Evolutionary conservation across 129 eudicot species (phyloP).

Genomic region (Lonicera japonica): DNA sequence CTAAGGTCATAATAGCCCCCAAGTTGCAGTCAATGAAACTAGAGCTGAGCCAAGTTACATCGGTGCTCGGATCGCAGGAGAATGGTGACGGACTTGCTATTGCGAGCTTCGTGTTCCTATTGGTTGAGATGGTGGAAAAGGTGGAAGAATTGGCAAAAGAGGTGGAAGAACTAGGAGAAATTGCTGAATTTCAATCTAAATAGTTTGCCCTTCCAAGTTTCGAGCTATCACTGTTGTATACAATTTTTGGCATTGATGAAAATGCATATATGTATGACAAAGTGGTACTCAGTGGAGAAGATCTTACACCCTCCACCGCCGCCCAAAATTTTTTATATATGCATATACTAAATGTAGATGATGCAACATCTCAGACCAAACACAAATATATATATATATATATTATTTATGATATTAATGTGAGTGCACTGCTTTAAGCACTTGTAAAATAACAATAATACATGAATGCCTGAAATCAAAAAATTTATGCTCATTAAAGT

Average conservation of each 20-base stretch:
- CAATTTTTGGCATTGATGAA: conserved; percentile 14
- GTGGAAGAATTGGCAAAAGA: conserved; percentile 46
- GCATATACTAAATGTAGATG: not conserved
- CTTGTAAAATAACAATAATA: conserved; percentile 2
- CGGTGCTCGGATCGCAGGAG: conserved; percentile 23
- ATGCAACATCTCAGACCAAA: conserved; percentile 5
- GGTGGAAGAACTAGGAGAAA: conserved; percentile 61
- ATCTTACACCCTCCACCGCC: not conserved
- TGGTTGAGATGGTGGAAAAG: conserved; percentile 51
- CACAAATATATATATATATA: not conserved
- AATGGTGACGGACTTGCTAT: conserved; percentile 47
- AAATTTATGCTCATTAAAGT: not conserved
- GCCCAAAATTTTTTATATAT: not conserved
- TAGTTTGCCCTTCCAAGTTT: not conserved
- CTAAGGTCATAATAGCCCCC: conserved; percentile 31
- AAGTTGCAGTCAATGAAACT: conserved; percentile 42
- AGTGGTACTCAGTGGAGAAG: not conserved
- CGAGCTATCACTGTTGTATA: conserved; percentile 6
- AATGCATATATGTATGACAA: not conserved
- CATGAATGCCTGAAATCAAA: not conserved
- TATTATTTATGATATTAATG: conserved; percentile 9
- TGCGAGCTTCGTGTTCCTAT: conserved; percentile 44
- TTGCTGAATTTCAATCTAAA: conserved; percentile 31
- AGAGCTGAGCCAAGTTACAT: conserved; percentile 27
- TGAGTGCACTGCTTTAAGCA: not conserved